Evolutionary conservation across 202 grass and related monocot genomes (phyloP).

Genomic region (Cymbopogon flexuosus): DNA sequence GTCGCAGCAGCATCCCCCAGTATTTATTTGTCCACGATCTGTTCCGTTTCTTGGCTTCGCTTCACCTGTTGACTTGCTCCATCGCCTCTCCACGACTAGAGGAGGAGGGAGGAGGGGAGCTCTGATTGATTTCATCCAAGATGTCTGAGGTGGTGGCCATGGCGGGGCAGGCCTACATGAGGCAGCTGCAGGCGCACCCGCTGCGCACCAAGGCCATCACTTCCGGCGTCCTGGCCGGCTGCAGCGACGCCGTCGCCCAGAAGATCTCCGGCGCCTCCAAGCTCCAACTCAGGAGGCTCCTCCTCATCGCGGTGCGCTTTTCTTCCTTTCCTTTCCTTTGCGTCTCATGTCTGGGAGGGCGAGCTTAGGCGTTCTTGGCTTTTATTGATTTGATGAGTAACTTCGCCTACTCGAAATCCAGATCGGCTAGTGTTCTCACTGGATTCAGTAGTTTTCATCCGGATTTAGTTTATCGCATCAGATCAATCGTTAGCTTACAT

Average conservation of each 20-base stretch:
- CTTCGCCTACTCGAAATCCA: not conserved
- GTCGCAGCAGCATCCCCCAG: not conserved
- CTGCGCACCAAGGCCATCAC: constrained; percentile 94
- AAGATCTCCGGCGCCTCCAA: constrained; percentile 64
- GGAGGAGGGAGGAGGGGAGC: not conserved
- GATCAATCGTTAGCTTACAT: not conserved
- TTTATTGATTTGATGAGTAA: not conserved
- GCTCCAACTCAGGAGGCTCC: constrained; percentile 73
- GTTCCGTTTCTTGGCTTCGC: not conserved
- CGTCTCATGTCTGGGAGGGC: not conserved
- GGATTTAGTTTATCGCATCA: not conserved
- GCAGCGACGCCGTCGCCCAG: constrained; percentile 81
- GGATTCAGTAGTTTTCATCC: not conserved
- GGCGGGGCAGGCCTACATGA: constrained; percentile 69
- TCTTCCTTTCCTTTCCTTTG: not conserved
- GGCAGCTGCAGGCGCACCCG: constrained; percentile 61
- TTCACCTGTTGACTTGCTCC: not conserved
- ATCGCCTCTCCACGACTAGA: not conserved
- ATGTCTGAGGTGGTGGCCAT: constrained; percentile 66
- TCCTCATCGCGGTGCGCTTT: constrained; percentile 63
- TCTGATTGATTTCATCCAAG: not conserved
- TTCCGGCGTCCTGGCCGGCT: constrained; percentile 75
- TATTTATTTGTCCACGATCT: not conserved
- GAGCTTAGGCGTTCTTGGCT: not conserved
- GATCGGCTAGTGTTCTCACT: not conserved